Conservation (phyloP, 805 yeast species). For the Dipodascus albidus region DNA sequence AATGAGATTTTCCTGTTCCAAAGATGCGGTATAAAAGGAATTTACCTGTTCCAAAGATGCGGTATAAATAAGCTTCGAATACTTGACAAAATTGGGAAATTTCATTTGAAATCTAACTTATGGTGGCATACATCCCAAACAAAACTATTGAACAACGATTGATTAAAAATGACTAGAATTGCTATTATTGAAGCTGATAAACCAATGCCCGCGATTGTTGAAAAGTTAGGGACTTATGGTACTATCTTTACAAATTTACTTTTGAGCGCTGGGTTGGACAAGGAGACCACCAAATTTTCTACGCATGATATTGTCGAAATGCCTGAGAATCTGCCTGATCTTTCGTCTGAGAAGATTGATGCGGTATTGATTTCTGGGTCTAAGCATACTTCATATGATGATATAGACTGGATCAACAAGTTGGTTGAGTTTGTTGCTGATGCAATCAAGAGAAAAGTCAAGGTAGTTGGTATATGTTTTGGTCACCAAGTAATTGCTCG, state of each 20-base stretch:
- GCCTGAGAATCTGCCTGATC: conserved; percentile 15
- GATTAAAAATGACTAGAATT: conserved; percentile 6
- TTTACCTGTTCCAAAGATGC: too few relatives aligned
- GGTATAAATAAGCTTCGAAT: not conserved
- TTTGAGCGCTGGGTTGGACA: conserved; percentile 17
- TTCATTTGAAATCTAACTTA: too few relatives aligned
- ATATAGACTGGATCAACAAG: conserved; percentile 25
- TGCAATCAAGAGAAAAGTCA: conserved; percentile 10
- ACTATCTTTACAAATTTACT: conserved; percentile 21
- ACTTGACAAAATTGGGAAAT: too few relatives aligned
- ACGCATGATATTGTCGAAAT: conserved; percentile 22
- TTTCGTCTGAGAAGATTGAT: conserved; percentile 15
- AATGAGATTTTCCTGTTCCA: too few relatives aligned
- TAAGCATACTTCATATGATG: conserved; percentile 23
- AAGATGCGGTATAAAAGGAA: too few relatives aligned
- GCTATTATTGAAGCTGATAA: conserved; percentile 28
- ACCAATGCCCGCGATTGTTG: conserved; percentile 18
- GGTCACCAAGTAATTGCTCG: conserved; percentile 76
- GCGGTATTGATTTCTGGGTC: conserved; percentile 30
- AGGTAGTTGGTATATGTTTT: conserved; percentile 58
- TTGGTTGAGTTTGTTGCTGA: conserved; percentile 20
- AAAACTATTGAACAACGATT: too few relatives aligned
- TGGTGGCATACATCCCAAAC: too few relatives aligned
- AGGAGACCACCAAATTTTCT: conserved; percentile 9
- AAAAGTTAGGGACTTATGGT: conserved; percentile 24